Evolutionary conservation across 257 asterid species (phyloP), one percentile per base, ranked within the genome.

Genomic region (Jasminum sambac): DNA sequence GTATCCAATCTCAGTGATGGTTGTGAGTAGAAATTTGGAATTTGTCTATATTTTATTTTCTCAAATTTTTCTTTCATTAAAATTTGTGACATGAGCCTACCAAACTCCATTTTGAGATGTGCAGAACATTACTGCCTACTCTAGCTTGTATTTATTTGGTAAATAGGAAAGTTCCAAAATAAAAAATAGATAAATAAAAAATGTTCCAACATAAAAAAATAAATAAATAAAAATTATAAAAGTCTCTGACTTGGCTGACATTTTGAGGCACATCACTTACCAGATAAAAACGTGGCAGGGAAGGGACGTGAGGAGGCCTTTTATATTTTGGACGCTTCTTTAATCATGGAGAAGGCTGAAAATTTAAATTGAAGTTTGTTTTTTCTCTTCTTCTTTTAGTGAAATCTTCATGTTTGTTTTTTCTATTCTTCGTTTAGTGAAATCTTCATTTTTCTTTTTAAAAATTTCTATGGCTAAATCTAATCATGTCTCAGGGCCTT

Each of bases 401-500:
- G 34, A 23, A 6, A 55, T 9, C 30, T 55, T 55, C 6, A 11
- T 9, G 2, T 6, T 40, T 1, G 2, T 2, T 23, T 55, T 55
- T 38, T 13, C 13, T n/a, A 5, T 21, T 40, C 21, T 0, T 40
- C 17, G 19, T 48, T 55, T 55, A 55, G 12, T 9, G 34, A 23
- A 6, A 55, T 9, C 30, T 55, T 55, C 6, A 11, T 9, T 7
- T 6, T 40, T 1, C 6, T 2, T 23, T 55, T 55, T 52, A 17
- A 14, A 5, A 50, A 6, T n/a, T 50, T 50, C 59, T 50, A n/a
- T 50, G 17, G 23, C n/a, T 40, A 68, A 64, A 43, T 64, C 64
- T 26, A 71, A 59, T 74, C 67, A 69, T 64, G 34, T 59, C 65
- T 30, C 84, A 95, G 99, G 99, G 70, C 98, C 99, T 70, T 95